phyloP scores from a whole-genome alignment of 2,329 filamentous ascomycete species.

The Calonectria ilicicola region DNA sequence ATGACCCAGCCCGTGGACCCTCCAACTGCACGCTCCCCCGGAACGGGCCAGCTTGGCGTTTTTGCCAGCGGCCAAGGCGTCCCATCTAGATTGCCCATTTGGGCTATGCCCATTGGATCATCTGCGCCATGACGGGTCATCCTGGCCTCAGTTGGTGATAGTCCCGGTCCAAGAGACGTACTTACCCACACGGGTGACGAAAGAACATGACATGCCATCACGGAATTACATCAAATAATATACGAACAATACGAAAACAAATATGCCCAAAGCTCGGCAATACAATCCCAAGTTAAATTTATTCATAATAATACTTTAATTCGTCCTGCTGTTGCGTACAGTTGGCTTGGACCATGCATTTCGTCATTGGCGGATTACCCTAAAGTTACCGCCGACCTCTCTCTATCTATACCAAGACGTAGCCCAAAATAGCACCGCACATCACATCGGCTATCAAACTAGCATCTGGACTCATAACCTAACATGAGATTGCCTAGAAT shows the following conservation, averaged over 20 bases:
- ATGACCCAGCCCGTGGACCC: background rate
- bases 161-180: background rate
- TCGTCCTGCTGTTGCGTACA: too few relatives aligned
- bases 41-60: conserved; percentile 8
- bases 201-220: too few relatives aligned
- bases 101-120: background rate
- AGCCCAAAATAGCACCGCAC: background rate
- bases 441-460: background rate
- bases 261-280: too few relatives aligned
- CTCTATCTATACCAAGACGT: background rate
- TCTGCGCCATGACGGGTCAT: background rate
- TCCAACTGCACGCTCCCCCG: background rate
- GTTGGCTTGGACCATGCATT: too few relatives aligned
- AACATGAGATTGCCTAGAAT: background rate
- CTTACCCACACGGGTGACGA: background rate
- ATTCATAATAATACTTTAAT: too few relatives aligned
- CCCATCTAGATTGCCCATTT: conserved; percentile 8
- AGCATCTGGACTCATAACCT: background rate
- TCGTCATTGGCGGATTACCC: background rate
- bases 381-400: too few relatives aligned
- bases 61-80: background rate
- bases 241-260: too few relatives aligned
- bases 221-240: too few relatives aligned
- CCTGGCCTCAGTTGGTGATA: background rate
- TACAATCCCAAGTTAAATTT: too few relatives aligned